Evolutionary conservation across 306 rosid species (phyloP).

Genomic region (Cucumis cinereus): DNA sequence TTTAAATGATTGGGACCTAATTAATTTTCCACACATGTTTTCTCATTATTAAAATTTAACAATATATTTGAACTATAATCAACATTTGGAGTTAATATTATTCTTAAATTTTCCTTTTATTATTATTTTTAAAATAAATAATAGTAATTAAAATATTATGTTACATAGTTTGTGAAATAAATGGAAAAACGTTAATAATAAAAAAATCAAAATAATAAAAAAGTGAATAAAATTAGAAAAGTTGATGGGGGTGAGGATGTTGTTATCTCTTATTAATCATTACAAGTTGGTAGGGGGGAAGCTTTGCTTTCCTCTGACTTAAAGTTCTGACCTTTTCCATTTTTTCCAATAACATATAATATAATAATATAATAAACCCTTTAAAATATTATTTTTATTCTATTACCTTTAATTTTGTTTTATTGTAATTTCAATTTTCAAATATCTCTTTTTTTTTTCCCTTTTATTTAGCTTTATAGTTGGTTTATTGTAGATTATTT

Average conservation of each 20-base stretch:
- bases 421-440: too few species aligned
- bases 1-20: background rate
- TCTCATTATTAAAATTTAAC: background rate
- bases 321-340: background rate
- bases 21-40: background rate
- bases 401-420: too few species aligned
- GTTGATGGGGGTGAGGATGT: background rate
- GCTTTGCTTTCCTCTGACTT: constrained; percentile 5
- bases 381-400: too few species aligned
- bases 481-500: too few species aligned
- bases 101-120: too few species aligned
- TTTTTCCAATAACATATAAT: background rate
- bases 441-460: too few species aligned
- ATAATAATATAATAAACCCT: background rate
- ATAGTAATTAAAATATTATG: too few species aligned
- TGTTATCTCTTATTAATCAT: background rate
- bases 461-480: too few species aligned
- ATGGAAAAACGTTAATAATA: too few species aligned
- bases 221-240: background rate
- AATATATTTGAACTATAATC: background rate
- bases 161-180: background rate
- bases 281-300: background rate
- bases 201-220: background rate
- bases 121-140: too few species aligned
- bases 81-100: background rate